Base-by-base conservation (phyloP, 495 filamentous ascomycete species). In the Articulospora tetracladia region DNA sequence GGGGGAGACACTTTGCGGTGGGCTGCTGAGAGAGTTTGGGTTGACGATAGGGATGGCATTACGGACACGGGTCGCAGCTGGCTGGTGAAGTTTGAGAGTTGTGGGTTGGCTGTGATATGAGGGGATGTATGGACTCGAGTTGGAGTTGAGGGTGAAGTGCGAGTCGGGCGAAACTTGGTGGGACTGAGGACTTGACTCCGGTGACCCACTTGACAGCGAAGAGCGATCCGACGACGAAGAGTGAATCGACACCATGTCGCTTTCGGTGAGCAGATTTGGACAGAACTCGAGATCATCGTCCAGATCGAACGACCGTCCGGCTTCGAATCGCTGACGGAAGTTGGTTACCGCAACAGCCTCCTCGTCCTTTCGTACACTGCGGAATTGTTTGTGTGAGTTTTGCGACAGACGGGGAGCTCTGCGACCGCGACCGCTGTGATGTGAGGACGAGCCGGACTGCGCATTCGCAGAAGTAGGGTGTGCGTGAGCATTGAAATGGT, bases 41-140 rank as follows among this genome's bases (percentile, higher is more conserved):
- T 99, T 97, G 76, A 99, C 88, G 72, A 99, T 99, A 19, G 94
- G 95, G 66, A 99, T 99, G 66, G 94, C 91, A 71, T 97, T 98
- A 66, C 93, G 90, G 64, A 87, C 85, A 71, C 95, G 90, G 58
- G 89, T 88, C 56, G 93, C 88, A 54, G 91, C 74, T 41, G 91
- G 89, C 77, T 97, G 94, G 70, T 95, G 90, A 66, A 90, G 81
- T 74, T 91, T 95, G 62, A 90, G 77, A 64, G 81, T 71, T 47
- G 79, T 70, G 46, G 77, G 73, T 20, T 80, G 76, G 58, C 64
- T 76, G 48, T 81, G 80, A 64, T 75, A 82, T 52, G 76, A 76
- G 53, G 90, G 84, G 57, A 89, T 81, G 66, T 88, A 93, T 10
- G 86, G 77, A 52, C 85, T 87, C 8, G 85, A 84, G 27, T 87